phyloP scores from a whole-genome alignment of 257 asterid genomes.

The Capsicum pubescens region DNA sequence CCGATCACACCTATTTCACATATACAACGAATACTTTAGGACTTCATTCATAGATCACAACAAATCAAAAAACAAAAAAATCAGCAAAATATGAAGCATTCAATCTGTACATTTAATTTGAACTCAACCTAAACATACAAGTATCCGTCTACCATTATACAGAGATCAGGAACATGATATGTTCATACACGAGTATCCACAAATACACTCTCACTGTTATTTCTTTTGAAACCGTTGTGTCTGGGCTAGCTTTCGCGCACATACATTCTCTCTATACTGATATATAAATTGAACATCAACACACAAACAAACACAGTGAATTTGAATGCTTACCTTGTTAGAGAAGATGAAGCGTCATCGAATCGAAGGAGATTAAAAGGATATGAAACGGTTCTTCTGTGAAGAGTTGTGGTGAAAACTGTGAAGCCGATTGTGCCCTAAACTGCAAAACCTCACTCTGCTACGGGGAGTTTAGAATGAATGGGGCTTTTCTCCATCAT shows the following conservation, averaged over 20 bases:
- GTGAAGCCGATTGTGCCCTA: conserved; percentile 7
- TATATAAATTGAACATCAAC: not conserved
- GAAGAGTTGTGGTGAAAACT: not conserved
- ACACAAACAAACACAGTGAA: not conserved
- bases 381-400: not conserved
- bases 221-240: no score
- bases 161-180: not conserved
- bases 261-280: not conserved
- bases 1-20: not conserved
- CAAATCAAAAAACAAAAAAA: not conserved
- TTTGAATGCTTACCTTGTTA: conserved; percentile 14
- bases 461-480: not conserved
- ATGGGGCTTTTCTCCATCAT: conserved; percentile 19
- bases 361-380: not conserved
- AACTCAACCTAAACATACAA: not conserved
- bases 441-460: not conserved
- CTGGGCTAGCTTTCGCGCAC: no score
- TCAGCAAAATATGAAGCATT: conserved; percentile 23
- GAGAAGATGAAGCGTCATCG: not conserved
- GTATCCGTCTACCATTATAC: not conserved
- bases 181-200: not conserved
- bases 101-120: not conserved
- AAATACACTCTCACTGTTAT: not conserved
- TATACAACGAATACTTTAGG: not conserved
- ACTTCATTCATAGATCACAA: not conserved